Evolutionary conservation across 208 protist genomes (phyloP), one percentile per base, ranked within the genome.

Genomic region (Crithidia fasciculata): DNA sequence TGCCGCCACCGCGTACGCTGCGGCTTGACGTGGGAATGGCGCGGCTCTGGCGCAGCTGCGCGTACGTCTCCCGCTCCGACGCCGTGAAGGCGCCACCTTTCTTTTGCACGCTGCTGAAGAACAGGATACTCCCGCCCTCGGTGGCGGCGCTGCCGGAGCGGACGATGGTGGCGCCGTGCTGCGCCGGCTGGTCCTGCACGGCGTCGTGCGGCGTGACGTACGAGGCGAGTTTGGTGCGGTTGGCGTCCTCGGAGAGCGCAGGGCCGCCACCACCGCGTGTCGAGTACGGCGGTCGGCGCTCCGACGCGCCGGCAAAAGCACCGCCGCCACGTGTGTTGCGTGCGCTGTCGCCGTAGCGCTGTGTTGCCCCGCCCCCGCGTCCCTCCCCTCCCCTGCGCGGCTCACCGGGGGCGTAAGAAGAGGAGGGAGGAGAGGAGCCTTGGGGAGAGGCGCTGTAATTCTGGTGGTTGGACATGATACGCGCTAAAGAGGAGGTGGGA

Each of bases 31-130:
- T 83, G 3, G 81, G 81, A 18, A 92, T 82, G 12, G 81, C 84
- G 5, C 82, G 76, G 12, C 79, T 89, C 5, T 82, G 80, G 15
- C 83, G 78, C 41, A 95, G 85, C 73, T 95, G 88, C 16, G 75
- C 72, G 39, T 82, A 85, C 45, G 88, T 93, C 61, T 93, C 91
- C 9, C 80, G 69, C 66, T 91, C 86, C n/a, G 81, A 83, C 37
- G 74, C 74, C 8, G 91, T 93, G 69, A 94, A 93, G 76, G 83
- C 87, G 50, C 91, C 91, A 13, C 91, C 91, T 37, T 86, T 86
- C 65, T 89, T 86, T 71, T 94, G 88, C 18, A 95, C 87, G 66
- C 88, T 94, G 67, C 85, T 93, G 81, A 88, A 95, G 60, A 95
- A 95, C 10, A 90, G 70, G 40, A 94, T 85, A 36, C 72, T 91